Conservation (phyloP, 1,284 basidiomycete species). For the Marasmius fiardii region DNA sequence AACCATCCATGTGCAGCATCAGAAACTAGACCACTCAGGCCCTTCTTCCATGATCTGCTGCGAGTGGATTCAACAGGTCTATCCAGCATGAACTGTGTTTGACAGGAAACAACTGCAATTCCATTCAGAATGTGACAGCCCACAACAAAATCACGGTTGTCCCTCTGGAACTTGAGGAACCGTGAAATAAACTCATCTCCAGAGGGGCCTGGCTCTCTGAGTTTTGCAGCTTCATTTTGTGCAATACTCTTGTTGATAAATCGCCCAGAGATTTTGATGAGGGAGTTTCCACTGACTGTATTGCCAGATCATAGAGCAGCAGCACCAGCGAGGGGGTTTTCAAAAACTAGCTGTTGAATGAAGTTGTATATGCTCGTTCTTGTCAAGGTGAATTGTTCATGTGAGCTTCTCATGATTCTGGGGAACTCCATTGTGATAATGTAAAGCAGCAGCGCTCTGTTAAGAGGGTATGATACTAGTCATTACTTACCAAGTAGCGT, state of each 20-base stretch:
- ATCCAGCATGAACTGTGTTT: slow-evolving; percentile 6
- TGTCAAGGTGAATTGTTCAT: too few species aligned
- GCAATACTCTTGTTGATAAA: not conserved
- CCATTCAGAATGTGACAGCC: not conserved
- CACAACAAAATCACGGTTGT: slow-evolving; percentile 1
- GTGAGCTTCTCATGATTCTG: too few species aligned
- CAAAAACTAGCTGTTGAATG: too few species aligned
- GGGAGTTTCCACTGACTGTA: not conserved
- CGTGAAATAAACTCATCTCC: slow-evolving; percentile 4
- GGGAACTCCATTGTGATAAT: too few species aligned
- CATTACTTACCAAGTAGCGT: too few species aligned
- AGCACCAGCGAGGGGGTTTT: slow-evolving; percentile 4
- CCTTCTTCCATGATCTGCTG: not conserved
- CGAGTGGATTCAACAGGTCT: slow-evolving; percentile 1
- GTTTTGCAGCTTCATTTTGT: not conserved
- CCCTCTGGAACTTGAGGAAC: slow-evolving; percentile 3
- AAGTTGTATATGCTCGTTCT: too few species aligned
- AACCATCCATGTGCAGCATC: slow-evolving; percentile 13
- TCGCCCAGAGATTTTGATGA: not conserved
- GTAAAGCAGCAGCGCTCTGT: too few species aligned
- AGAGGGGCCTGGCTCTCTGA: not conserved
- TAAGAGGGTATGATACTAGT: too few species aligned
- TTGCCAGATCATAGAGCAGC: slow-evolving; percentile 5
- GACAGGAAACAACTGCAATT: slow-evolving; percentile 4
- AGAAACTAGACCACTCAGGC: slow-evolving; percentile 4